Percentiles rank a stretch among this genome's conserved stretches.
Evolutionary conservation across 495 filamentous ascomycete genomes (phyloP).

Genomic region (Talaromyces ruber): DNA sequence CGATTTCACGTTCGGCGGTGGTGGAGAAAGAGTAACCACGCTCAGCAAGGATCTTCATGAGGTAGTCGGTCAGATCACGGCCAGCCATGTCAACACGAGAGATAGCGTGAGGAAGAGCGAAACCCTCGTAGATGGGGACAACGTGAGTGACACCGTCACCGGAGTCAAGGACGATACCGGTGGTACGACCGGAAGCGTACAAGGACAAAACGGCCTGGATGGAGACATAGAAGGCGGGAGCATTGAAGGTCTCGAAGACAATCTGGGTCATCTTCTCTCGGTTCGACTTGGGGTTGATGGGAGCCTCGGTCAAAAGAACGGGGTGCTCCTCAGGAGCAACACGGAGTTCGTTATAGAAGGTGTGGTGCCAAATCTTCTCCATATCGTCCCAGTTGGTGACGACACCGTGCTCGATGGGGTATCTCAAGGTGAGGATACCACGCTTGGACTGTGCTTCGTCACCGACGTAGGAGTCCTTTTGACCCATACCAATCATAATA

Average conservation of each 20-base stretch:
- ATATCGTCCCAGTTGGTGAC: conserved; percentile 99
- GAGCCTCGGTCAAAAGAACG: conserved; percentile 96
- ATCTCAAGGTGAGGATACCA: conserved; percentile 98
- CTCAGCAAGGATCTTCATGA: conserved; percentile 99
- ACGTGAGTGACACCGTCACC: conserved; percentile 99
- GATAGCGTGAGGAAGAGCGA: conserved; percentile 98
- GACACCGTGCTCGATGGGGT: conserved; percentile 99
- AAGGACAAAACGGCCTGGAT: conserved; percentile 99
- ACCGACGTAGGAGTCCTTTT: conserved; percentile 99
- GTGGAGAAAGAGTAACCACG: conserved; percentile 99
- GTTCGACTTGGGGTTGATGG: conserved; percentile 99
- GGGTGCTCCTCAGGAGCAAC: conserved; percentile 99
- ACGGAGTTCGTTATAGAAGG: conserved; percentile 99
- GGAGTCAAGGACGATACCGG: conserved; percentile 99
- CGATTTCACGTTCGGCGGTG: conserved; percentile 99
- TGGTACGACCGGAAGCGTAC: conserved; percentile 99
- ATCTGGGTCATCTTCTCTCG: conserved; percentile 99
- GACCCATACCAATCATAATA: conserved; percentile 99
- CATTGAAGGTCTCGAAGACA: conserved; percentile 99
- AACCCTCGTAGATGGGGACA: conserved; percentile 99
- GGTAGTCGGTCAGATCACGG: conserved; percentile 98
- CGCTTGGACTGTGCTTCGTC: conserved; percentile 99
- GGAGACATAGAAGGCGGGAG: conserved; percentile 99
- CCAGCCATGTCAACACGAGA: conserved; percentile 99
- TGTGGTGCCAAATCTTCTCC: conserved; percentile 99